Evolutionary conservation across 2,329 filamentous ascomycete genomes (phyloP), one percentile per base, ranked within the genome.

Genomic region (Sporothrix pseudoabietina): DNA sequence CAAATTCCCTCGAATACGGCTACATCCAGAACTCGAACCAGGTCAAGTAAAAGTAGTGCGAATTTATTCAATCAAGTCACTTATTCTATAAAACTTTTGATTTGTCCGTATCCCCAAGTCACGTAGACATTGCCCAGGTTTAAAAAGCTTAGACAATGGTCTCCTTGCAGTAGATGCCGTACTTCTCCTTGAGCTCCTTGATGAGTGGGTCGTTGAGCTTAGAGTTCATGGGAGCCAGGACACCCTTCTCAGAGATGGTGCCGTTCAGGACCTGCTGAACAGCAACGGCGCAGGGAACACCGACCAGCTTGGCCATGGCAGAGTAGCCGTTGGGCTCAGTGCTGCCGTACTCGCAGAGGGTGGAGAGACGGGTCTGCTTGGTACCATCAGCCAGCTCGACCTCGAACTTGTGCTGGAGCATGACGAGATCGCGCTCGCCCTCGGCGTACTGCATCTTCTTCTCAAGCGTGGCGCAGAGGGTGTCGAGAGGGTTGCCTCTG

Each of bases 401-500:
- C 80, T 90, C 90, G 81, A 97, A 97, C 84, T 89, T 91, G 85
- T 93, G 91, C 84, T 94, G 92, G 44, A 94, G 87, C 84, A 92
- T 89, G 76, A 96, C 92, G 77, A 97, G 85, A 82, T 97, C 94
- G 74, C 94, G 91, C 88, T 97, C 94, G 75, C 88, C 91, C 78
- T 91, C 86, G 79, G 88, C 91, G 82, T 91, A 97, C 82, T 92
- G 88, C 93, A 97, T 97, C 89, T 97, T 97, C 86, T 92, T 84
- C 86, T 97, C 94, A 41, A 97, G 88, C 3, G 90, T 92, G 44
- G 93, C 93, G 84, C 94, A 97, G 54, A 97, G 89, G n/a, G 92
- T 95, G 82, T 97, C 94, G 32, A 97, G 88, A 4, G 94, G 92
- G 85, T 93, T 97, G 72, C 90, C 91, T 72, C 89, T 86, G 39